These are phyloP conservation scores for Barnettozyma sucrosica DNA, from an alignment of 805 yeast species.

Conservation along the genomic window DNA sequence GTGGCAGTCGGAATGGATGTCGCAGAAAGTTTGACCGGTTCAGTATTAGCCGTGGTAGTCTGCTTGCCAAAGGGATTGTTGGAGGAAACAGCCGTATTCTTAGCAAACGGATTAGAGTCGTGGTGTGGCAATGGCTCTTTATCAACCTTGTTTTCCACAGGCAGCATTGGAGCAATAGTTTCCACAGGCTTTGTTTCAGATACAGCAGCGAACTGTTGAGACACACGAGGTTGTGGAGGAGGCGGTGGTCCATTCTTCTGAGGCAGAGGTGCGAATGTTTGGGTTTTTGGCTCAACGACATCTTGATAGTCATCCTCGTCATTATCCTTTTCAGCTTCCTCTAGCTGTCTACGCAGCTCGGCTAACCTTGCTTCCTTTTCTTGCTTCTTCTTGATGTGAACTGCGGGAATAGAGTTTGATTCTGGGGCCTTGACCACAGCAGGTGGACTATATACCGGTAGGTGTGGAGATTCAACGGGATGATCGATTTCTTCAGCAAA, in stretches of 20 bases:
- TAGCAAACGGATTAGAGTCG: conserved; percentile 25
- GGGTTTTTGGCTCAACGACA: conserved; percentile 9
- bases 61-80: conserved; percentile 60
- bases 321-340: conserved; percentile 42
- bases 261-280: conserved; percentile 19
- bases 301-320: conserved; percentile 35
- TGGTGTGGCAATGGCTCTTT: conserved; percentile 14
- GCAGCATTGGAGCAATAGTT: background rate
- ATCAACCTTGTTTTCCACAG: background rate
- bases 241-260: conserved; percentile 12
- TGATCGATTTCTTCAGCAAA: background rate
- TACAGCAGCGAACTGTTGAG: background rate
- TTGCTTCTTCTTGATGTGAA: conserved; percentile 45
- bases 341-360: conserved; percentile 53
- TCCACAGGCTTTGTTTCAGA: background rate
- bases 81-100: conserved; percentile 21
- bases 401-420: conserved; percentile 8
- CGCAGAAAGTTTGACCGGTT: conserved; percentile 8
- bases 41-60: conserved; percentile 19
- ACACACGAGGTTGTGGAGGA: conserved; percentile 6
- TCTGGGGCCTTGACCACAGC: background rate
- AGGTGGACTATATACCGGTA: background rate
- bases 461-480: conserved; percentile 7
- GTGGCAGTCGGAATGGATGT: background rate
- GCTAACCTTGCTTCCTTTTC: conserved; percentile 59